Evolutionary conservation across 1,284 basidiomycete genomes (phyloP).

Genomic region (Marasmius tenuissimus): DNA sequence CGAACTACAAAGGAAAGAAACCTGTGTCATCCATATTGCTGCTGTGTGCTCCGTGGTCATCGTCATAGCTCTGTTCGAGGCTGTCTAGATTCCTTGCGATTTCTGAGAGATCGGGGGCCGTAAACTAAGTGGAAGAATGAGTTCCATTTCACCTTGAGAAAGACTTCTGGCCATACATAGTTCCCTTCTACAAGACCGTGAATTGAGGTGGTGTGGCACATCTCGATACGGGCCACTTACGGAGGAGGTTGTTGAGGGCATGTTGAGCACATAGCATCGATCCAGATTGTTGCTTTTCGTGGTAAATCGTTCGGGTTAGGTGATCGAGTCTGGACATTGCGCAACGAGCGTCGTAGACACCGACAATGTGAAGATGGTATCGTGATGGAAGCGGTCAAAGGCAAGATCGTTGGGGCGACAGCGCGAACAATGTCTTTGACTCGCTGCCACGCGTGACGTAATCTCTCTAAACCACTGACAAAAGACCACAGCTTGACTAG

Average conservation of each 20-base stretch:
- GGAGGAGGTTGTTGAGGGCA: conserved; percentile 78
- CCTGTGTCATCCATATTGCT: conserved; percentile 91
- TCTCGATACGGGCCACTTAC: conserved; percentile 40
- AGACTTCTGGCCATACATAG: conserved; percentile 50
- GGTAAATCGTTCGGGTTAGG: conserved; percentile 64
- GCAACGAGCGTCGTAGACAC: not conserved
- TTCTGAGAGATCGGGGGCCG: conserved; percentile 82
- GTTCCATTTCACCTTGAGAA: not conserved
- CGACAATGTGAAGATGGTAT: too few species aligned
- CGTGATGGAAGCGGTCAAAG: not conserved
- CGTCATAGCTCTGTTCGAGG: conserved; percentile 60
- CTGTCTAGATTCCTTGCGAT: conserved; percentile 72
- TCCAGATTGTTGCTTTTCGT: conserved; percentile 73
- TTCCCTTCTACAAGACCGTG: conserved; percentile 53
- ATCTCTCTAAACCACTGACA: not conserved
- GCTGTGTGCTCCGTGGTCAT: conserved; percentile 48
- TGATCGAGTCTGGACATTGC: conserved; percentile 33
- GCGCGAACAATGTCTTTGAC: not conserved
- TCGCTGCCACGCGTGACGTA: not conserved
- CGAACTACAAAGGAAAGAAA: conserved; percentile 24
- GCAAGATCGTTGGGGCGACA: not conserved
- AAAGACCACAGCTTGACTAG: too few species aligned
- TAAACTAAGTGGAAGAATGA: conserved; percentile 54
- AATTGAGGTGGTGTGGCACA: conserved; percentile 8
- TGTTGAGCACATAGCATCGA: conserved; percentile 88